Evolutionary conservation across 768 basidiomycete species (phyloP).

Genomic region (Hydnum rufescens): DNA sequence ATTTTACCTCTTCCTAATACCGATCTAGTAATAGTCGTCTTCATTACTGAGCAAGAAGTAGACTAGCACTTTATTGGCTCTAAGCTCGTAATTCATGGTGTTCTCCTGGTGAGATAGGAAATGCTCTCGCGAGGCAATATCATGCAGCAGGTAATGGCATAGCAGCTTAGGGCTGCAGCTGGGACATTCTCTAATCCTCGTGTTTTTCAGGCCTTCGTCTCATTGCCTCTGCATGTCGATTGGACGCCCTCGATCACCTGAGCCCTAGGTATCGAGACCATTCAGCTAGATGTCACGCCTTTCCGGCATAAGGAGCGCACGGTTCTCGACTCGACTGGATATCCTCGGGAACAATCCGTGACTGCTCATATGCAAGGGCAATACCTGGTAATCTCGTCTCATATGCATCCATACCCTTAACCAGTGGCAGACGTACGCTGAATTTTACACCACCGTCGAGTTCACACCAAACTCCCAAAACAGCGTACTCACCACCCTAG

Average conservation of each 20-base stretch:
- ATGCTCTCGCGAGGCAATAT: background rate
- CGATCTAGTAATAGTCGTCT: too few species aligned
- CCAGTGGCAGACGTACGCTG: background rate
- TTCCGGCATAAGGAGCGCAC: background rate
- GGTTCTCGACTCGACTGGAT: background rate
- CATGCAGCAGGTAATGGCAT: background rate
- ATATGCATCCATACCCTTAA: background rate
- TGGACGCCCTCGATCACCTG: background rate
- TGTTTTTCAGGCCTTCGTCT: background rate
- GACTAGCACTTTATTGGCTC: too few species aligned
- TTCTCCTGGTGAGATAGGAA: background rate
- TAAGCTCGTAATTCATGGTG: too few species aligned
- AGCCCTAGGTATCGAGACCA: background rate
- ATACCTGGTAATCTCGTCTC: background rate
- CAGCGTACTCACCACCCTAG: background rate
- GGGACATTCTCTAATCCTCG: background rate
- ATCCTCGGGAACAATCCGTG: background rate
- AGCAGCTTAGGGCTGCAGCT: background rate
- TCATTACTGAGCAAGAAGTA: too few species aligned
- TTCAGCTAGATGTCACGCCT: background rate
- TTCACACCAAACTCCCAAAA: background rate
- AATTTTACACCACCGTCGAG: background rate
- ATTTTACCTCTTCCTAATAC: too few species aligned
- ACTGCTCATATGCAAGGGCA: background rate
- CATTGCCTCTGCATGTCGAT: background rate